A percentile compares a stretch with the other conserved stretches of the same genome.
Evolutionary conservation across 2,329 filamentous ascomycete genomes (phyloP).

Genomic region (Claviceps monticola): DNA sequence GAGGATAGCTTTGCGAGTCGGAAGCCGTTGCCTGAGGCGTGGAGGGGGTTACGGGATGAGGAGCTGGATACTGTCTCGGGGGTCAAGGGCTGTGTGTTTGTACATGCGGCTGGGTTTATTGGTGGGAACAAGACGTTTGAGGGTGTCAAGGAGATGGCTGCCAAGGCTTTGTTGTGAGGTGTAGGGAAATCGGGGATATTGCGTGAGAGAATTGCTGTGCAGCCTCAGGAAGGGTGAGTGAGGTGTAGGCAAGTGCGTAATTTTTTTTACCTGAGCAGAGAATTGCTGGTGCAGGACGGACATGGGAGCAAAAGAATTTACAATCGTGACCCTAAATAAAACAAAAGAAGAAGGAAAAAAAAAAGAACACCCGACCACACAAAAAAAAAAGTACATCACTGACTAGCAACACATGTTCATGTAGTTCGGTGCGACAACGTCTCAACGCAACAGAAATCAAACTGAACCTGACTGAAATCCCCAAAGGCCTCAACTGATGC

Average conservation of each 20-base stretch:
- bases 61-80: constrained; percentile 62
- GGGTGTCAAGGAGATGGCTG: constrained; percentile 74
- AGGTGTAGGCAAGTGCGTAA: no score
- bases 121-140: constrained; percentile 88
- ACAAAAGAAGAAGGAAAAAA: neutral
- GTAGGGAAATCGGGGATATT: neutral
- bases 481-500: neutral
- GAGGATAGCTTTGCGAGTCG: constrained; percentile 83
- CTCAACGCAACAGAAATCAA: neutral
- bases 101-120: constrained; percentile 91
- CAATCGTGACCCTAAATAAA: neutral
- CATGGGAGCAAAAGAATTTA: neutral
- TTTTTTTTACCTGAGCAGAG: no score
- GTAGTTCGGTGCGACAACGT: neutral
- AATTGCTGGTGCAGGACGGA: neutral
- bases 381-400: neutral
- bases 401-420: constrained; percentile 1
- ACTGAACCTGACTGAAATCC: neutral
- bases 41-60: constrained; percentile 82
- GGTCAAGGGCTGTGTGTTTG: constrained; percentile 69
- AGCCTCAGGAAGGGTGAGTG: no score
- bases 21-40: constrained; percentile 78
- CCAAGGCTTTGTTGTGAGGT: constrained; percentile 45
- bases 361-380: neutral
- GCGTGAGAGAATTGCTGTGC: no score